phyloP scores from a whole-genome alignment of 805 yeast genomes.

The Candida germanica region DNA sequence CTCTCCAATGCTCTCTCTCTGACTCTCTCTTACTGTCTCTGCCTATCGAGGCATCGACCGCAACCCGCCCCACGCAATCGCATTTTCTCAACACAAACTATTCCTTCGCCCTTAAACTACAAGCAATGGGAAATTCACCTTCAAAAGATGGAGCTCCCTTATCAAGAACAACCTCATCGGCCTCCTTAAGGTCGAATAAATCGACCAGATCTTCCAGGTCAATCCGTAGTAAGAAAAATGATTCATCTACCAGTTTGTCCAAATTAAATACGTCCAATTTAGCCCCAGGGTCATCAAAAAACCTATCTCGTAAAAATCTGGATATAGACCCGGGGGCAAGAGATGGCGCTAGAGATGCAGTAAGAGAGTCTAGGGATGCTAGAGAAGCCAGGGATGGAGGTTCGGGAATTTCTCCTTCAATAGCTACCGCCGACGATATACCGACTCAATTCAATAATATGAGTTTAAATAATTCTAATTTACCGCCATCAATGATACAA shows the following conservation, averaged over 20 bases:
- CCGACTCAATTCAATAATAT: conserved; percentile 14
- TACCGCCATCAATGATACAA: conserved; percentile 69
- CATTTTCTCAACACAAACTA: background rate
- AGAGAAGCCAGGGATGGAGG: background rate
- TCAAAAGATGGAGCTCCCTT: conserved; percentile 50
- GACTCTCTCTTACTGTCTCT: background rate
- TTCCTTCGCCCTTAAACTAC: conserved; percentile 1
- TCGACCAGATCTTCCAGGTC: conserved; percentile 10
- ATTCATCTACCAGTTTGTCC: conserved; percentile 15
- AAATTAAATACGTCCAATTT: conserved; percentile 5
- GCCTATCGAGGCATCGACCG: too few relatives aligned
- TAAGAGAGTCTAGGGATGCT: background rate
- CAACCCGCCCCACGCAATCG: background rate
- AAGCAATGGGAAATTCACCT: conserved; percentile 49
- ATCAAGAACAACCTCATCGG: conserved; percentile 53
- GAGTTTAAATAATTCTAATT: conserved; percentile 14
- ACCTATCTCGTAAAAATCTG: conserved; percentile 31
- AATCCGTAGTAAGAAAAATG: conserved; percentile 10
- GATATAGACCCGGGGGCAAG: background rate
- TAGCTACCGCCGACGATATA: too few relatives aligned
- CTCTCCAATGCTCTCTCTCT: too few relatives aligned
- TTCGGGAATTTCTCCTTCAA: background rate
- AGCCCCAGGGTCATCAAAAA: conserved; percentile 15
- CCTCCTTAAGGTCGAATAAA: conserved; percentile 35
- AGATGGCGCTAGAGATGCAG: background rate